Percentiles rank a stretch among this genome's conserved stretches.
phyloP scores from a whole-genome alignment of 2,329 filamentous ascomycete species.

The Coniochaeta pulveracea region DNA sequence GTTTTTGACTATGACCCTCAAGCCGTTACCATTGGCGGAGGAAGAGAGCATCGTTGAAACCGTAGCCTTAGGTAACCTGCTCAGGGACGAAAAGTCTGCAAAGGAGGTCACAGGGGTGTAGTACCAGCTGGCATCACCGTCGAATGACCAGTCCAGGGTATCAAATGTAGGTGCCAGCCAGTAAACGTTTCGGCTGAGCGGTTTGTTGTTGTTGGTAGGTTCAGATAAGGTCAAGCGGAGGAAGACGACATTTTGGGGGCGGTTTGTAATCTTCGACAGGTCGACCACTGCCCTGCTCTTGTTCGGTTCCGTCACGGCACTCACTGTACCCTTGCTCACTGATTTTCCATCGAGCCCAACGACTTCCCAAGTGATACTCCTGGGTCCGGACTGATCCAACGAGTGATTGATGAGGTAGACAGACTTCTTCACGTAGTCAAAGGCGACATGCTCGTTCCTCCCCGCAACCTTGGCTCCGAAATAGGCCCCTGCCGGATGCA shows the following conservation, averaged over 20 bases:
- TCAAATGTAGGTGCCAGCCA: slow-evolving; percentile 40
- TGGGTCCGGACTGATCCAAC: slow-evolving; percentile 21
- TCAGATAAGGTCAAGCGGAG: slow-evolving; percentile 35
- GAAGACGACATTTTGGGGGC: slow-evolving; percentile 32
- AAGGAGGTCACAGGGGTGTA: slow-evolving; percentile 43
- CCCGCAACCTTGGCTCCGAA: slow-evolving; percentile 44
- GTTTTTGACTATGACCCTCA: slow-evolving; percentile 37
- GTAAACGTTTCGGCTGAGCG: slow-evolving; percentile 47
- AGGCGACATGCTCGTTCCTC: slow-evolving; percentile 40
- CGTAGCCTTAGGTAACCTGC: slow-evolving; percentile 22
- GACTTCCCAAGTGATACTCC: slow-evolving; percentile 36
- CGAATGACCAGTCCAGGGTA: slow-evolving; percentile 43
- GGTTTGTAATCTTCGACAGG: slow-evolving; percentile 13
- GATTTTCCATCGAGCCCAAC: slow-evolving; percentile 33
- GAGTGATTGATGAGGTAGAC: slow-evolving; percentile 46
- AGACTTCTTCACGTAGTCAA: slow-evolving; percentile 33
- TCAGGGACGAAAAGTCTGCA: slow-evolving; percentile 33
- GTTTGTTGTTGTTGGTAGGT: slow-evolving; percentile 8
- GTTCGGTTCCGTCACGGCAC: slow-evolving; percentile 29
- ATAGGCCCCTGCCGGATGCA: slow-evolving; percentile 45
- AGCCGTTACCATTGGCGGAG: slow-evolving; percentile 6
- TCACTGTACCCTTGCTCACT: slow-evolving; percentile 21
- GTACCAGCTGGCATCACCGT: slow-evolving; percentile 44
- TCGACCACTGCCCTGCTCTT: slow-evolving; percentile 21
- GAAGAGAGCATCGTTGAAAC: slow-evolving; percentile 18